Percentiles rank a stretch among this genome's conserved stretches.
phyloP scores from a whole-genome alignment of 352 stramenopile species.

The Phytopythium delawarense region DNA sequence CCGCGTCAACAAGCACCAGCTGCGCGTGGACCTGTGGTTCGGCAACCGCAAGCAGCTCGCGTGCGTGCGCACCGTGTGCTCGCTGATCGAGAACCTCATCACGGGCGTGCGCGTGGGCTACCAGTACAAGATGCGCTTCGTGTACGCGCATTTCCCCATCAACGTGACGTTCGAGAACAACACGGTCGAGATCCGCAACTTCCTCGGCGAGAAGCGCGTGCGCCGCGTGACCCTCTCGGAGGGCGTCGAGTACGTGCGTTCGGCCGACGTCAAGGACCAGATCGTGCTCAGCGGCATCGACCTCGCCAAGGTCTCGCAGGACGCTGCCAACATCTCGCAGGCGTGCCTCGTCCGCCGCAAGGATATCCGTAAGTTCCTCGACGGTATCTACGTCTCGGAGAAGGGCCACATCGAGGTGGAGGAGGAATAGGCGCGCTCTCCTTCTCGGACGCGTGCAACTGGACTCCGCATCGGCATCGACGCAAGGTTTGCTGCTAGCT shows the following conservation, averaged over 20 bases:
- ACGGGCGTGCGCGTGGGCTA: conserved; percentile 97
- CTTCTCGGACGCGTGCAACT: not conserved
- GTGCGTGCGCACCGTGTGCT: conserved; percentile 97
- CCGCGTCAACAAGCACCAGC: conserved; percentile 87
- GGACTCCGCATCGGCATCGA: conserved; percentile 5
- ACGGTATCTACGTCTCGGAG: conserved; percentile 99
- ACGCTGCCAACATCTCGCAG: conserved; percentile 84
- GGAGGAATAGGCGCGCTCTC: conserved; percentile 41
- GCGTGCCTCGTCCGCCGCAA: conserved; percentile 82
- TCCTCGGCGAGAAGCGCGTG: conserved; percentile 99
- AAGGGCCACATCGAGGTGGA: conserved; percentile 87
- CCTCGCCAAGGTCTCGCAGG: conserved; percentile 95
- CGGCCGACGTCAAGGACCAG: conserved; percentile 98
- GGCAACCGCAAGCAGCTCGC: conserved; percentile 98
- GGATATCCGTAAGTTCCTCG: conserved; percentile 99
- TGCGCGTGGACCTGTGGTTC: conserved; percentile 99
- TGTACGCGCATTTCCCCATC: conserved; percentile 99
- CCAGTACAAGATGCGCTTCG: conserved; percentile 99
- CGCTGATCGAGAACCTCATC: conserved; percentile 99
- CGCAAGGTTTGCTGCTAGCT: conserved; percentile 25
- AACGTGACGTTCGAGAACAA: conserved; percentile 96
- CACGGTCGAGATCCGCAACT: conserved; percentile 98
- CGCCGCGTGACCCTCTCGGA: conserved; percentile 92
- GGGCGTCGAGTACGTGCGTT: conserved; percentile 94
- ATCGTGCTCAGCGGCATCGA: conserved; percentile 98